A percentile compares a stretch with the other conserved stretches of the same genome.
These are phyloP conservation scores for Neonectria magnoliae DNA, from an alignment of 2,329 filamentous ascomycete species.

Conservation along the genomic window DNA sequence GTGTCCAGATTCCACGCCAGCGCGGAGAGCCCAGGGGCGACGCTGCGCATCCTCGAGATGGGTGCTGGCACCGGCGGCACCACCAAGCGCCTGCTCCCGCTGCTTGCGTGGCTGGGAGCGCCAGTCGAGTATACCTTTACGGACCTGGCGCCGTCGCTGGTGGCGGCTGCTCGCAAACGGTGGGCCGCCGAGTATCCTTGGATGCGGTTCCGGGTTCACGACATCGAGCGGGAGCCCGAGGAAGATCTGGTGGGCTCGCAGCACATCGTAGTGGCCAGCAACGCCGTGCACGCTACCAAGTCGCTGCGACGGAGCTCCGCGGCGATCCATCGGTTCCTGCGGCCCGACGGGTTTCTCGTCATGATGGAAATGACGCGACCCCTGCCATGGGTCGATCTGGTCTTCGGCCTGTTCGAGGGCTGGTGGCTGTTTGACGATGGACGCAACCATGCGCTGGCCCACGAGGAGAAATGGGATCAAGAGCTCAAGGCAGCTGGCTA, in stretches of 20 bases:
- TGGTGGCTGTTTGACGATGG: constrained; percentile 13
- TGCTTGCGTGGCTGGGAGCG: not conserved
- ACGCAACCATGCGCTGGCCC: not conserved
- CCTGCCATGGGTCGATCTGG: constrained; percentile 4
- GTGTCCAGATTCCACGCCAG: not conserved
- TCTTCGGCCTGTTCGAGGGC: constrained; percentile 12
- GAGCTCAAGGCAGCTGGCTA: not conserved
- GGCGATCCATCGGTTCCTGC: not conserved
- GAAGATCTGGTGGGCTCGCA: not conserved
- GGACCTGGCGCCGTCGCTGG: not conserved
- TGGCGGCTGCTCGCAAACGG: not conserved
- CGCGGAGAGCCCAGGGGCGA: not conserved
- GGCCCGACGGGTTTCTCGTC: not conserved
- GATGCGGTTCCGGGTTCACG: not conserved
- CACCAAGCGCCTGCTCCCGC: not conserved
- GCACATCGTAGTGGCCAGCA: not conserved
- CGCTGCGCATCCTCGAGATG: not conserved
- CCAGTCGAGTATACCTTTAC: not conserved
- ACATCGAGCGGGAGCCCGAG: not conserved
- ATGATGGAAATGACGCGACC: constrained; percentile 3
- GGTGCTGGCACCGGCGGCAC: no score
- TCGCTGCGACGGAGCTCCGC: not conserved
- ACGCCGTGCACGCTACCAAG: not conserved
- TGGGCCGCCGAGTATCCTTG: not conserved
- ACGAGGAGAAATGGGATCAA: not conserved